Conservation (phyloP, 2,329 filamentous ascomycete species). For the Microsporum ferrugineum region DNA sequence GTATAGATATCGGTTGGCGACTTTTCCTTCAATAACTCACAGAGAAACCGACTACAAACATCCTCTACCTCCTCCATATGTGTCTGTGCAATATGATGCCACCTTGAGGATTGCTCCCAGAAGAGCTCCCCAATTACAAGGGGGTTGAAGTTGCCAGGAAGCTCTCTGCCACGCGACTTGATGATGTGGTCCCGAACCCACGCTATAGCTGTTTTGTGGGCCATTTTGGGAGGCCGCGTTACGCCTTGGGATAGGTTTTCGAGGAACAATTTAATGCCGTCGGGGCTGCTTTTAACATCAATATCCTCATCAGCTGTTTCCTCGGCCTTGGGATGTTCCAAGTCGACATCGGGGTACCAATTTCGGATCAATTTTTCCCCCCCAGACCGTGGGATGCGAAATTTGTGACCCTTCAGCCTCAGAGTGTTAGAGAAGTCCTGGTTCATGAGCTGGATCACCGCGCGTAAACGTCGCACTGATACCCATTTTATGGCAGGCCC, state of each 20-base stretch:
- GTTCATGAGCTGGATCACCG: neutral
- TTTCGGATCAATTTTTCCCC: too few relatives aligned
- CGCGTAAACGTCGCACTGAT: neutral
- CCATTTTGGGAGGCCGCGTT: neutral
- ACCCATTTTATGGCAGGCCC: neutral
- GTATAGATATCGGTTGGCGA: neutral
- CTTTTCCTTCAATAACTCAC: neutral
- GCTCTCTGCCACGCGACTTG: constrained; percentile 18
- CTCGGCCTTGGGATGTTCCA: neutral
- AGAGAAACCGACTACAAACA: neutral
- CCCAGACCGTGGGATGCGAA: neutral
- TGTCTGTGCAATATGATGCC: constrained; percentile 20
- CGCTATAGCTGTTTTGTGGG: neutral
- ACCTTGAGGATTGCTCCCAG: constrained; percentile 27
- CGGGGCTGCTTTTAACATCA: neutral
- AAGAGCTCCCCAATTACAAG: constrained; percentile 30
- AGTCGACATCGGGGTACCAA: neutral
- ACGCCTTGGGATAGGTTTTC: neutral
- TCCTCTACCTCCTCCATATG: neutral
- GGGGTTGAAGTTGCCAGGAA: constrained; percentile 32
- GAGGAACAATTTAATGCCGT: neutral
- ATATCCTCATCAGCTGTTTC: neutral
- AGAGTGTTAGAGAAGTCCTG: constrained; percentile 1
- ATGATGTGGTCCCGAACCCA: neutral
- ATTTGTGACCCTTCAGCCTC: neutral